Evolutionary conservation across 2,329 filamentous ascomycete species (phyloP).

Genomic region (Pseudohalonectria lignicola): DNA sequence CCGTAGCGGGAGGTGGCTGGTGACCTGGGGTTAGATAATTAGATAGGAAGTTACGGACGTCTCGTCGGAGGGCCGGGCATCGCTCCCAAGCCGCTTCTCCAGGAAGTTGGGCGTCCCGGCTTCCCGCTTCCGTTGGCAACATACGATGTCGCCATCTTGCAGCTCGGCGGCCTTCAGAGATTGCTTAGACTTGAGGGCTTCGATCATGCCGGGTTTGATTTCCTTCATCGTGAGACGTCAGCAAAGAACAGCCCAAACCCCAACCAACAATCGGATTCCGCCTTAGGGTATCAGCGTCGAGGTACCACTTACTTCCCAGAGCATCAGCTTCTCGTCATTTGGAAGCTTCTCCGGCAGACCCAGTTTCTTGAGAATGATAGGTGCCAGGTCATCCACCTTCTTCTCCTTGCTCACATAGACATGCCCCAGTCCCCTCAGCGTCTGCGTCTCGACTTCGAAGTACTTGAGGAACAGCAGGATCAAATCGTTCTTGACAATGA

Average conservation of each 20-base stretch:
- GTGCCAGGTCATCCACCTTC: constrained; percentile 75
- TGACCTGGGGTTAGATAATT: too few species aligned
- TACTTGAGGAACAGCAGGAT: constrained; percentile 89
- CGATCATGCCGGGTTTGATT: constrained; percentile 97
- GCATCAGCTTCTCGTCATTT: constrained; percentile 47
- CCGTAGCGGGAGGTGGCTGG: too few species aligned
- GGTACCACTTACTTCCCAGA: constrained; percentile 68
- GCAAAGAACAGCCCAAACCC: too few species aligned
- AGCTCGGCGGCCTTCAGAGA: constrained; percentile 86
- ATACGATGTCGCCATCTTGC: constrained; percentile 93
- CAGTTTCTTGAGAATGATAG: constrained; percentile 72
- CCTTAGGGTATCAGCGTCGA: too few species aligned
- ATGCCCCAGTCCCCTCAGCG: constrained; percentile 65
- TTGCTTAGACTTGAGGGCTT: constrained; percentile 82
- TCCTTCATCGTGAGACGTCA: too few species aligned
- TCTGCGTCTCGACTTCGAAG: constrained; percentile 72
- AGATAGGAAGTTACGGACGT: too few species aligned
- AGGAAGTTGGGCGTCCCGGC: constrained; percentile 16
- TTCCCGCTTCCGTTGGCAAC: constrained; percentile 64
- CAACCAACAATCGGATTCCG: too few species aligned
- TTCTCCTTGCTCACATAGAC: constrained; percentile 81
- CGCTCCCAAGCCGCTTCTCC: constrained; percentile 26
- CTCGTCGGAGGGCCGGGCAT: constrained; percentile 25
- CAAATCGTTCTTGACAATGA: constrained; percentile 45
- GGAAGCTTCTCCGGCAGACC: constrained; percentile 69